Evolutionary conservation across 2,329 filamentous ascomycete species (phyloP), one percentile per base, ranked within the genome.

Genomic region (Tolypocladium capitatum): DNA sequence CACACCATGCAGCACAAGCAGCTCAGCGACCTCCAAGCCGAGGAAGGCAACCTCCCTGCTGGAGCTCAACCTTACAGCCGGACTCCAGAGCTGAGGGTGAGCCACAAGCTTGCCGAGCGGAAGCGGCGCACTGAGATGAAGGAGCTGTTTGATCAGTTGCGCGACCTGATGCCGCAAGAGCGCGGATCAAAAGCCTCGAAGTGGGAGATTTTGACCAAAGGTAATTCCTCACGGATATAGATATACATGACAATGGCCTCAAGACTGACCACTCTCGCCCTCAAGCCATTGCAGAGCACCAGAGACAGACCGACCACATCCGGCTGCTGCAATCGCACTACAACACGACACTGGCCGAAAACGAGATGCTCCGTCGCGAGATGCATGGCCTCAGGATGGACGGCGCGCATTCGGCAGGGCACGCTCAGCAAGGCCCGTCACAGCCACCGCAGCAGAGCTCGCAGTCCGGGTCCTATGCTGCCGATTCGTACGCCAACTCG

Each of bases 51-150:
- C 24, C 73, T 74, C 46, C 69, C 65, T 14, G 68, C 66, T 1
- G 75, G 80, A 11, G 73, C 77, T 24, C 84, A 87, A 53, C 87
- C 86, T 2, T 92, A 92, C 63, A 90, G 85, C 56, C 73, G 86
- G 36, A 92, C 86, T 0, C 86, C 86, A 0, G 86, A 92, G 63
- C 71, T 92, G 35, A 78, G 86, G 21, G 78, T 91, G 44, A 91
- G 85, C 59, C 86, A 92, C 66, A 92, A 92, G 64, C 75, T 92
- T 48, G 86, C 86, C 0, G 86, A 92, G 65, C 75, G 86, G 34
- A 92, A 92, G 68, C 77, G 86, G 35, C 73, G 86, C 51, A 90
- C 86, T 9, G 86, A 92, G 61, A 92, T 92, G 86, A 92, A 92
- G 67, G 83, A 86, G 58, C 68, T 92, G 0, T 92, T 92, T 59